Evolutionary conservation across 2,329 filamentous ascomycete genomes (phyloP).

Genomic region (Gnomoniopsis sp.): DNA sequence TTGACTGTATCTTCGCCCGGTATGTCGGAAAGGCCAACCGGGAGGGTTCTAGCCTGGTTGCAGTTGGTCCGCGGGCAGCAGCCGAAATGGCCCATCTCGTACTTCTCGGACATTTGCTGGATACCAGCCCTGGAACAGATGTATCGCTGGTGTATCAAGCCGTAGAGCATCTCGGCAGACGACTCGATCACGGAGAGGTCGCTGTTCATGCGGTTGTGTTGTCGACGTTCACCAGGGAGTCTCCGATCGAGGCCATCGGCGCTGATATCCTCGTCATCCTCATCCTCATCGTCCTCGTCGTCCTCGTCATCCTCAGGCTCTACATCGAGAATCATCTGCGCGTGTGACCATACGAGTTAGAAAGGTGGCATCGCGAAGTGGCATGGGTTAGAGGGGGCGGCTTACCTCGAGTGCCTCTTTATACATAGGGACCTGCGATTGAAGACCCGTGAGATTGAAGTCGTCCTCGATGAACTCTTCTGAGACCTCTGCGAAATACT

Average conservation of each 20-base stretch:
- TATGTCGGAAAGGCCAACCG: slow-evolving; percentile 90
- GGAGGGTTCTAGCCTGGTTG: slow-evolving; percentile 83
- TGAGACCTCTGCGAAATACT: slow-evolving; percentile 98
- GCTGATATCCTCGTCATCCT: slow-evolving; percentile 69
- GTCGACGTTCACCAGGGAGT: slow-evolving; percentile 64
- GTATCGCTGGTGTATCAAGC: slow-evolving; percentile 96
- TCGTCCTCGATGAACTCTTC: slow-evolving; percentile 99
- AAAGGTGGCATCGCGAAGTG: slow-evolving; percentile 20
- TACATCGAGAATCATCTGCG: slow-evolving; percentile 92
- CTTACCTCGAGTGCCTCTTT: slow-evolving; percentile 88
- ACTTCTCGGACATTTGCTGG: slow-evolving; percentile 99
- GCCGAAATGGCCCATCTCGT: slow-evolving; percentile 94
- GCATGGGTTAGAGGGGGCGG: not conserved
- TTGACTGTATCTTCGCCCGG: slow-evolving; percentile 97
- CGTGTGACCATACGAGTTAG: not conserved
- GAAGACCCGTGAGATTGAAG: slow-evolving; percentile 95
- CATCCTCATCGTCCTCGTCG: slow-evolving; percentile 76
- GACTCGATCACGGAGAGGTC: slow-evolving; percentile 95
- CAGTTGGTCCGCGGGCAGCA: slow-evolving; percentile 93
- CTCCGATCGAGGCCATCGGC: slow-evolving; percentile 58
- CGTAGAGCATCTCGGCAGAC: slow-evolving; percentile 96
- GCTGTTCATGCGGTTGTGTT: slow-evolving; percentile 80
- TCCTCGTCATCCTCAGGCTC: slow-evolving; percentile 94
- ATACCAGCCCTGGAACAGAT: slow-evolving; percentile 96
- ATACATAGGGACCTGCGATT: slow-evolving; percentile 96